Evolutionary conservation across 306 rosid genomes (phyloP), one percentile per base, ranked within the genome.

Genomic region (Prunus kanzakura): DNA sequence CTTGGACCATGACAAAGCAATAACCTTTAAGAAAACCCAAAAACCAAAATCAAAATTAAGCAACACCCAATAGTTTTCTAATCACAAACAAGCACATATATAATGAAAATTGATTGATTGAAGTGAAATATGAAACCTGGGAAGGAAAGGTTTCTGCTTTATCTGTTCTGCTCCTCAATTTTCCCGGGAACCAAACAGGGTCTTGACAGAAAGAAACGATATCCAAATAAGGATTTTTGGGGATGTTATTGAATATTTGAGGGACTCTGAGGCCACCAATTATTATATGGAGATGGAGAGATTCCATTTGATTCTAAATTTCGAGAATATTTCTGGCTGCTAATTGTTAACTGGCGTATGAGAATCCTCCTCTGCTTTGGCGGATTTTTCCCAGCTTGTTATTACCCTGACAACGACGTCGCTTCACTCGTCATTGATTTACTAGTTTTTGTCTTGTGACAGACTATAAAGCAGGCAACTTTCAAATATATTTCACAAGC

Each of bases 1-100:
- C 87, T 82, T 88, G 87, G 79, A 91, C 93, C 97, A 91, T 91
- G 66, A 85, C 89, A 85, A 25, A 45, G 50, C 3, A 52, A 67
- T 16, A 27, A 54, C 90, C 91, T 89, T 85, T 38, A 63, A 76
- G 46, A 50, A 65, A 78, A 58, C 50, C 32, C 55, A 43, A 19
- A 66, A 55, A 22, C 56, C 27, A 49, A 30, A 8, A n/a, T 30
- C 43, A 74, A n/a, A 46, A 73, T 15, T 32, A 30, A 74, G 55
- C 67, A 18, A 35, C 29, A 3, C 29, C 2, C 29, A 64, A 64
- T 41, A 38, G 6, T 19, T 50, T 60, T n/a, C 45, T 18, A 19
- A 57, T 4, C 49, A 11, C 43, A 43, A 19, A 20, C 1, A 73
- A 38, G 30, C 10, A 22, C 14, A 60, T 22, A 32, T 2, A 11